Conservation (phyloP, 371 early-diverging fungal genomes). For the Capillidium heterosporum region DNA sequence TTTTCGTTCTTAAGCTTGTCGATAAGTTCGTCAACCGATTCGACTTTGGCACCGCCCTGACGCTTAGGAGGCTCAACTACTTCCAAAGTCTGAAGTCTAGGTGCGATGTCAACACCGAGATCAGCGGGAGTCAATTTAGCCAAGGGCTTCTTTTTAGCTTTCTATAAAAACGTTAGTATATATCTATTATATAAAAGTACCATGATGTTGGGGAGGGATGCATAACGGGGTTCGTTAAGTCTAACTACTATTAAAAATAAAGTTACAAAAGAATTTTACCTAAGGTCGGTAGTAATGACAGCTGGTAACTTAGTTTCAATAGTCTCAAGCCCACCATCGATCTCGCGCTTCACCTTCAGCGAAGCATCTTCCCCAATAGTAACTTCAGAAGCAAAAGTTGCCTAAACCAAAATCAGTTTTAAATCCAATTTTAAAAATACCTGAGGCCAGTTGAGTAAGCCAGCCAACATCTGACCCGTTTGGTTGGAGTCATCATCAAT, state of each 20-base stretch:
- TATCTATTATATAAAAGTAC: slow-evolving; percentile 1
- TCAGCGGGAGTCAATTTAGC: slow-evolving; percentile 58
- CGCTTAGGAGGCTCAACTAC: slow-evolving; percentile 90
- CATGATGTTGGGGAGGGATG: slow-evolving; percentile 89
- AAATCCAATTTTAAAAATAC: slow-evolving; percentile 17
- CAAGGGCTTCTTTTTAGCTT: slow-evolving; percentile 97
- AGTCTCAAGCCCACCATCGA: slow-evolving; percentile 96
- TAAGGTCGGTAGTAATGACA: slow-evolving; percentile 88
- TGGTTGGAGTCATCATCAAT: slow-evolving; percentile 96
- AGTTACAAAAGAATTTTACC: slow-evolving; percentile 24
- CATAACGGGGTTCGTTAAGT: slow-evolving; percentile 90
- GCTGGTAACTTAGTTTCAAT: slow-evolving; percentile 69
- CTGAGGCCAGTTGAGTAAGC: slow-evolving; percentile 87
- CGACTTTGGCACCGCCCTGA: slow-evolving; percentile 84
- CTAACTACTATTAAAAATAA: slow-evolving; percentile 16
- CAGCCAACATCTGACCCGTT: slow-evolving; percentile 97
- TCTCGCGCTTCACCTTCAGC: slow-evolving; percentile 76
- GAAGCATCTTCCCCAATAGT: slow-evolving; percentile 40
- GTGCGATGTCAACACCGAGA: slow-evolving; percentile 68
- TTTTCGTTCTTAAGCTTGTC: slow-evolving; percentile 65
- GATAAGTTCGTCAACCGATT: slow-evolving; percentile 80
- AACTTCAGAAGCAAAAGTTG: slow-evolving; percentile 92
- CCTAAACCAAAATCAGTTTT: slow-evolving; percentile 20
- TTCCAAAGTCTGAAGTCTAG: slow-evolving; percentile 65
- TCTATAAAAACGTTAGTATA: slow-evolving; percentile 25